Base-by-base conservation (phyloP, 305 asterid species). In the Striga hermonthica region DNA sequence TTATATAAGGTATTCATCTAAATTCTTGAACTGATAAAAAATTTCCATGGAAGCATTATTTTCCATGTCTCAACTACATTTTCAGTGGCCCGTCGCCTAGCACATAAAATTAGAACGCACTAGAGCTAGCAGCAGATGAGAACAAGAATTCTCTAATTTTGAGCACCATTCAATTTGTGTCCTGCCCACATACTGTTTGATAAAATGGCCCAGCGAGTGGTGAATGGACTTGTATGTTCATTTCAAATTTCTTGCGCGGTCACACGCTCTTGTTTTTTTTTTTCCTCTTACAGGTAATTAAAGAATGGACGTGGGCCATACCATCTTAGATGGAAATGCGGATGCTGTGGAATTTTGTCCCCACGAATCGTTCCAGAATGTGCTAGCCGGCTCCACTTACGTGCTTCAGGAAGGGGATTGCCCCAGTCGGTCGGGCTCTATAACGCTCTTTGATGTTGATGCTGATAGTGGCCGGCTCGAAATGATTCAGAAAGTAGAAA, bases 341-440 rank as follows among this genome's bases (percentile, higher is more conserved):
- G 99, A 93, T 66, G 96, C 96, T 0, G 99, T 86, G 48, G 99
- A 93, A 78, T 93, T 93, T 63, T 93, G 97, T 64, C 95, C 95
- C 14, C 86, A 86, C 0, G 86, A 81, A 9, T 72, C 84, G 3
- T 84, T 78, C 74, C 76, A 80, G 28, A 79, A 81, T 34, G 80
- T 93, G 57, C 86, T 93, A 28, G 99, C 97, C 0, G 97, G 92
- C 50, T 88, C 97, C 40, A 93, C 97, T 5, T 93, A 93, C 76
- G 93, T 88, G 64, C 91, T 90, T 56, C 89, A 90, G 74, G 99
- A 93, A 65, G 97, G 96, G 14, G 95, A 84, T 69, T 73, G 16
- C 9, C 97, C 96, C 31, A 83, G 78, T 70, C 86, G 99, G 34
- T 75, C 83, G 0, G 99, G 97, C 37, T 79, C 85, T 75, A 83